A percentile compares a stretch with the other conserved stretches of the same genome.
Conservation (phyloP, 805 yeast species). For the Sugiyamaella smithiae region DNA sequence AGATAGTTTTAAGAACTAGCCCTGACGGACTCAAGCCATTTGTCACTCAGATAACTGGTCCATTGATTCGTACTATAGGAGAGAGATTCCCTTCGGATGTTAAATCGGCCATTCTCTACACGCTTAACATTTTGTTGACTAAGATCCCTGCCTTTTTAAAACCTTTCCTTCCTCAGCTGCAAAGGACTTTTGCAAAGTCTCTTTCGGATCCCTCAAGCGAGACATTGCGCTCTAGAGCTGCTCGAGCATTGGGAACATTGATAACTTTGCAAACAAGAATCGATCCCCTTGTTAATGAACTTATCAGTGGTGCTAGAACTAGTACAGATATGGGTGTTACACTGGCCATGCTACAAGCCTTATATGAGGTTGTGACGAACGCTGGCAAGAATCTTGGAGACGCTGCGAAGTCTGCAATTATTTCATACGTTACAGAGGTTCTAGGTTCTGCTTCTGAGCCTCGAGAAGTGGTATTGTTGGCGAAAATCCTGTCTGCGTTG, state of each 20-base stretch:
- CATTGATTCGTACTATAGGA: conserved; percentile 95
- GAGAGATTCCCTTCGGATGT: conserved; percentile 90
- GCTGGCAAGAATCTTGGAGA: conserved; percentile 80
- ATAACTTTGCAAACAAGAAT: conserved; percentile 89
- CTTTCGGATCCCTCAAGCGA: conserved; percentile 71
- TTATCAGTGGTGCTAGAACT: conserved; percentile 66
- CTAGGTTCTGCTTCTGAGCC: conserved; percentile 1
- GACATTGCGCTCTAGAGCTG: conserved; percentile 76
- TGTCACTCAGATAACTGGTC: conserved; percentile 94
- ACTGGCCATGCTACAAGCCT: conserved; percentile 73
- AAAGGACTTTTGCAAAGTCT: conserved; percentile 93
- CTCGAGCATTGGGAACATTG: conserved; percentile 81
- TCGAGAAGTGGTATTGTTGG: conserved; percentile 50
- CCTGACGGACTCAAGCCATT: conserved; percentile 68
- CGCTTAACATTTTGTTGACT: conserved; percentile 70
- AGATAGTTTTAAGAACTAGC: conserved; percentile 80
- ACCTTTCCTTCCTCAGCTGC: conserved; percentile 96
- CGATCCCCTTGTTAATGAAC: conserved; percentile 85
- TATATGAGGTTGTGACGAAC: conserved; percentile 73
- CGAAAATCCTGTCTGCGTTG: conserved; percentile 72
- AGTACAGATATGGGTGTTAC: conserved; percentile 68
- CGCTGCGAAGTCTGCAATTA: conserved; percentile 61
- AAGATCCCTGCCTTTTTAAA: conserved; percentile 88
- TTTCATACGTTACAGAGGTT: conserved; percentile 64
- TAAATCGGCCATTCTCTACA: conserved; percentile 88